phyloP scores from a whole-genome alignment of 305 asterid genomes.

The Withania somnifera region DNA sequence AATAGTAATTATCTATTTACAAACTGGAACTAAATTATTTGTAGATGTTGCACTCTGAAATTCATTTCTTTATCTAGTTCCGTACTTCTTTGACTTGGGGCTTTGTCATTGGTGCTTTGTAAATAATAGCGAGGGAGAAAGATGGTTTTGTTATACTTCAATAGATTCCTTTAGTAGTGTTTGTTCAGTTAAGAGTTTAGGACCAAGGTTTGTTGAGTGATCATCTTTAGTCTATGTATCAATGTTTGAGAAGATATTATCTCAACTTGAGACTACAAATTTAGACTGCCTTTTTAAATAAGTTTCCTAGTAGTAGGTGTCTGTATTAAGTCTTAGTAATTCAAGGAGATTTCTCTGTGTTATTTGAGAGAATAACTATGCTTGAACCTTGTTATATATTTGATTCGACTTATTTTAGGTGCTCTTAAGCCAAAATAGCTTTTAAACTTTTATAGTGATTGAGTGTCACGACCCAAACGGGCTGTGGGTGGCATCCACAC shows the following conservation, averaged over 20 bases:
- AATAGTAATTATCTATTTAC: neutral
- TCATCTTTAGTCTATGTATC: neutral
- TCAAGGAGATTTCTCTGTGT: neutral
- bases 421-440: no score
- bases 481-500: no score
- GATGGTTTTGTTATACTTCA: neutral
- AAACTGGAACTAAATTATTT: neutral
- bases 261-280: neutral
- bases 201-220: neutral
- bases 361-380: neutral
- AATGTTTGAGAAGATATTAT: neutral
- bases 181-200: neutral
- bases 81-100: neutral
- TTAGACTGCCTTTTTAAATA: neutral
- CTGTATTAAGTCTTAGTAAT: neutral
- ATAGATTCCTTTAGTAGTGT: neutral
- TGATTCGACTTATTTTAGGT: no score
- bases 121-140: neutral
- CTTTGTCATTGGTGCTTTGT: neutral
- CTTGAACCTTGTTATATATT: neutral
- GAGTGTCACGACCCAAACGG: no score
- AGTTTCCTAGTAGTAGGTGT: neutral
- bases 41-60: neutral
- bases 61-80: neutral
- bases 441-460: no score